Conservation (phyloP, 768 basidiomycete genomes). For the Mycena haematopus region DNA sequence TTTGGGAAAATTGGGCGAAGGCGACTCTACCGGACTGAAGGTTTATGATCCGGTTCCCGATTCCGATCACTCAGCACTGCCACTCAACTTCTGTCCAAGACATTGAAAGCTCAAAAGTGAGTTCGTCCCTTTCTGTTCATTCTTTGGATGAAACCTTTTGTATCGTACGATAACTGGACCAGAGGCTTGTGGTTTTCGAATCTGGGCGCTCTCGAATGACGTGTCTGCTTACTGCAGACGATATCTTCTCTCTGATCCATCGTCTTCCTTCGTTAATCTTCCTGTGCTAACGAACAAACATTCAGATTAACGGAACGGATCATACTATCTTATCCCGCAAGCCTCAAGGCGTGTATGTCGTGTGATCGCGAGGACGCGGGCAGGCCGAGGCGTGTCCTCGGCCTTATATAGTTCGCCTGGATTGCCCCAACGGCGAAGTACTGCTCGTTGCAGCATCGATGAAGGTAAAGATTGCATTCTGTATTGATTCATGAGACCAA, state of each 20-base stretch:
- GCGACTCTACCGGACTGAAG: neutral
- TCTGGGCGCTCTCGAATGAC: constrained; percentile 28
- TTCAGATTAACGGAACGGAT: constrained; percentile 19
- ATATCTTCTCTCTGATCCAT: constrained; percentile 32
- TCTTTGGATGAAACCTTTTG: constrained; percentile 26
- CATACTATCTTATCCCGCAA: constrained; percentile 19
- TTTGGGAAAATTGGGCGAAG: constrained; percentile 20
- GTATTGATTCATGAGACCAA: neutral
- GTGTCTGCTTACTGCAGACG: constrained; percentile 24
- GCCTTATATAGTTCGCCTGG: constrained; percentile 18
- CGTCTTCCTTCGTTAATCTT: constrained; percentile 10
- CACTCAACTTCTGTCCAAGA: neutral
- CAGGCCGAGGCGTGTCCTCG: constrained; percentile 18
- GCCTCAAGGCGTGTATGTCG: constrained; percentile 28
- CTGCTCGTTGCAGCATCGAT: neutral
- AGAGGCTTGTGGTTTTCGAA: constrained; percentile 18
- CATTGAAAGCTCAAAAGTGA: constrained; percentile 5
- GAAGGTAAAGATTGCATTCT: neutral
- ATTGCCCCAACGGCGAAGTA: neutral
- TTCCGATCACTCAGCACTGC: neutral
- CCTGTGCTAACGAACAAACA: constrained; percentile 5
- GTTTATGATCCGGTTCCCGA: constrained; percentile 8
- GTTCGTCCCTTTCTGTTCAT: neutral
- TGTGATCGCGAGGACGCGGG: constrained; percentile 26
- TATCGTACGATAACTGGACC: constrained; percentile 27